Percentiles rank a stretch among this genome's conserved stretches.
Conservation (phyloP, 164 flowering plant species). For the Nymphaea thermarum region DNA sequence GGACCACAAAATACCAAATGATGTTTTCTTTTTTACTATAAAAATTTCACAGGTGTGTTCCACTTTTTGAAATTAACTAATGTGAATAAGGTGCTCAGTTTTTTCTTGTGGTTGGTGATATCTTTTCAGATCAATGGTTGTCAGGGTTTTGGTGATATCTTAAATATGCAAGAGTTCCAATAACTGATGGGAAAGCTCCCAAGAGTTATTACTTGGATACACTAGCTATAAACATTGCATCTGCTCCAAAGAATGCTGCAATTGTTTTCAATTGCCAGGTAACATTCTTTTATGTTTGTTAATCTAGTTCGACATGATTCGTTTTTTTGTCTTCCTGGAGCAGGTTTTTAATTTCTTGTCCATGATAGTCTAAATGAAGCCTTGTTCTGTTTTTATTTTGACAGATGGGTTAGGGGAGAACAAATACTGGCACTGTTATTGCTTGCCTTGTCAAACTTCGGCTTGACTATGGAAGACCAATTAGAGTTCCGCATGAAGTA, state of each 20-base stretch:
- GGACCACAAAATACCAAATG: constrained; percentile 84
- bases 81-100: no score
- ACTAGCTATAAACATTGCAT: constrained; percentile 63
- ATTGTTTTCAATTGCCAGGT: constrained; percentile 99
- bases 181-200: constrained; percentile 99
- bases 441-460: constrained; percentile 90
- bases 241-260: constrained; percentile 73
- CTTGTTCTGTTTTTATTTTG: background rate
- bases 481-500: constrained; percentile 34
- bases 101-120: no score
- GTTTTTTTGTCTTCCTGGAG: background rate
- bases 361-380: background rate
- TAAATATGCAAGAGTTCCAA: constrained; percentile 93
- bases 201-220: constrained; percentile 90
- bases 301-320: background rate
- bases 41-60: constrained; percentile 52
- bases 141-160: constrained; percentile 9
- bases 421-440: constrained; percentile 93
- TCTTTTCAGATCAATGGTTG: no score
- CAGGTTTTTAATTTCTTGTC: no score
- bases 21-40: constrained; percentile 63
- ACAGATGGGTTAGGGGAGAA: constrained; percentile 96
- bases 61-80: background rate
- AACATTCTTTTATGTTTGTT: background rate
- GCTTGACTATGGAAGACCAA: constrained; percentile 72